Conservation (phyloP, 352 stramenopile species). For the Phytophthora pistaciae region DNA sequence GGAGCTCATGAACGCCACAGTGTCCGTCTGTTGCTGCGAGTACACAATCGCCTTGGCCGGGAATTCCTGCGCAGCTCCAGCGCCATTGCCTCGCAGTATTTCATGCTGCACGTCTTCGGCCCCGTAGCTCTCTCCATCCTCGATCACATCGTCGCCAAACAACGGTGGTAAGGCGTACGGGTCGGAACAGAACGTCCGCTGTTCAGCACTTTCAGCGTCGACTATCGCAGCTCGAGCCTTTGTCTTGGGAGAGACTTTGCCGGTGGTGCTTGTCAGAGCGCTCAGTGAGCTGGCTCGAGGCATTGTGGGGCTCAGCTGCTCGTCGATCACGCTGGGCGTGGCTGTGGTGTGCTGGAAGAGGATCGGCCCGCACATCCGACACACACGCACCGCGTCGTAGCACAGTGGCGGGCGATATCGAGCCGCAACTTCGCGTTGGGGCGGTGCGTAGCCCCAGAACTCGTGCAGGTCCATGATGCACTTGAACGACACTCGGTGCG, state of each 20-base stretch:
- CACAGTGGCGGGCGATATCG: conserved; percentile 73
- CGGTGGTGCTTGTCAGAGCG: conserved; percentile 9
- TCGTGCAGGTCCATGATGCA: conserved; percentile 82
- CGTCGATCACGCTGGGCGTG: conserved; percentile 24
- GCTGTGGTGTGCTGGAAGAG: conserved; percentile 61
- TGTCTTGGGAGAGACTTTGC: conserved; percentile 18
- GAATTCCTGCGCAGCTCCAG: conserved; percentile 45
- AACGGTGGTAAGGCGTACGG: conserved; percentile 75
- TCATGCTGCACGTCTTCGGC: conserved; percentile 30
- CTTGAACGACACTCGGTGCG: conserved; percentile 78
- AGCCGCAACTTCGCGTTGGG: conserved; percentile 47
- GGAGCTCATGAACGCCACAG: conserved; percentile 59
- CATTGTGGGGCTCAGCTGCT: conserved; percentile 18
- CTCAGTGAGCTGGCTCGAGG: conserved; percentile 22
- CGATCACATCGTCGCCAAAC: conserved; percentile 64
- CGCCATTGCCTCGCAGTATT: conserved; percentile 7
- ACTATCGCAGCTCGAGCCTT: conserved; percentile 19
- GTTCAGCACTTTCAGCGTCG: conserved; percentile 22
- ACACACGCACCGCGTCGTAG: conserved; percentile 79
- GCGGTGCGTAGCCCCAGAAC: conserved; percentile 62
- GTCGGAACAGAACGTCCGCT: conserved; percentile 52
- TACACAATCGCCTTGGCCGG: conserved; percentile 73
- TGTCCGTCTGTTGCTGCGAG: conserved; percentile 53
- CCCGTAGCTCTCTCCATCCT: conserved; percentile 44
- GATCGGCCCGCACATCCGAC: conserved; percentile 79